phyloP scores from a whole-genome alignment of 805 yeast genomes.

The Metschnikowia cubensis region DNA sequence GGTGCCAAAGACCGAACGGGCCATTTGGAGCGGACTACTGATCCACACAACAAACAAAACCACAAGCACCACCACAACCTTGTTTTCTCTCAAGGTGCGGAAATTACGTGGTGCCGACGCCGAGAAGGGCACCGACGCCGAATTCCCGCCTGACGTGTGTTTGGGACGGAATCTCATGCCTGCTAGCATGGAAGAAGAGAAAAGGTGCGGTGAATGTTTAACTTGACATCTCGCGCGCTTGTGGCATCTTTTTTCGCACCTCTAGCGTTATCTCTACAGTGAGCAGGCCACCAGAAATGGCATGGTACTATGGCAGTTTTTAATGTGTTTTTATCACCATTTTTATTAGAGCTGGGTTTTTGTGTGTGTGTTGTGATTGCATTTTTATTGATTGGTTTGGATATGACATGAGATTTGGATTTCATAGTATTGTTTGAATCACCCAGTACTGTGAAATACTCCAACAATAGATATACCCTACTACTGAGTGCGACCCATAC shows the following conservation, averaged over 20 bases:
- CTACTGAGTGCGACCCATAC: no score
- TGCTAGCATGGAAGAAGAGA: constrained; percentile 3
- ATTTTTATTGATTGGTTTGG: no score
- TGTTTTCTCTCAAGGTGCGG: constrained; percentile 8
- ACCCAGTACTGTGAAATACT: no score
- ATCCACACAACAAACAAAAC: constrained; percentile 13
- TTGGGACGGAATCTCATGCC: constrained; percentile 18
- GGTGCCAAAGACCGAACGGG: neutral
- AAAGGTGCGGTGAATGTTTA: neutral
- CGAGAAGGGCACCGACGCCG: constrained; percentile 6
- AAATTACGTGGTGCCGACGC: neutral
- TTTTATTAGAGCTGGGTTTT: no score
- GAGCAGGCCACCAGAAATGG: no score
- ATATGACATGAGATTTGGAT: no score
- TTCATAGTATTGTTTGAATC: no score
- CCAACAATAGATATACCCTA: no score
- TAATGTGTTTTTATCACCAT: no score
- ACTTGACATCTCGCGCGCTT: neutral
- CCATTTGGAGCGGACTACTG: constrained; percentile 7
- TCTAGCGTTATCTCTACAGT: neutral
- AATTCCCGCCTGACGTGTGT: constrained; percentile 4
- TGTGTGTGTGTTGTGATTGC: no score
- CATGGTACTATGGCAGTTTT: no score
- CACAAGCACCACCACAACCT: constrained; percentile 3
- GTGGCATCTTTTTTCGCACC: neutral